Conservation (phyloP, 371 early-diverging fungal genomes). For the Mucor piriformis region DNA sequence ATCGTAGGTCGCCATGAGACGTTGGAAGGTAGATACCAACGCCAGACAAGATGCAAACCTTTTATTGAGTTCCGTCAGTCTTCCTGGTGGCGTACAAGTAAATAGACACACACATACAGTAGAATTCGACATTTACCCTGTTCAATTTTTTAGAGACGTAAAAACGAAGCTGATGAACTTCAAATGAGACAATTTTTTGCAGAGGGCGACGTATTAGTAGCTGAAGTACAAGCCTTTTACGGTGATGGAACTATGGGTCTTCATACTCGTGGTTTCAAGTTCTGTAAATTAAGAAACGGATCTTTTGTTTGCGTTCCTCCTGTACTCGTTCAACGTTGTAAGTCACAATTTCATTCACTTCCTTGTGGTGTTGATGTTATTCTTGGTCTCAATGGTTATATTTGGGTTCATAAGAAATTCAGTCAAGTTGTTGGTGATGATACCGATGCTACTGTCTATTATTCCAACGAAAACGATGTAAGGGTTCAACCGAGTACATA, state of each 20-base stretch:
- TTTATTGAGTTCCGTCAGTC: conserved; percentile 91
- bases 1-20: conserved; percentile 71
- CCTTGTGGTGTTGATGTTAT: conserved; percentile 91
- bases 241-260: conserved; percentile 88
- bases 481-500: conserved; percentile 2
- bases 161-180: conserved; percentile 97
- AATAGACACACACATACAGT: background rate
- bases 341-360: conserved; percentile 89
- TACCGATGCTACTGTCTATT: conserved; percentile 72
- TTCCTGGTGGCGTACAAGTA: conserved; percentile 96
- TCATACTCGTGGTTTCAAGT: conserved; percentile 96
- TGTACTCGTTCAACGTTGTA: conserved; percentile 85
- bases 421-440: conserved; percentile 56
- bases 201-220: conserved; percentile 96
- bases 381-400: conserved; percentile 96
- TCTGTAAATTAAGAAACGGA: conserved; percentile 96
- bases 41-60: conserved; percentile 89
- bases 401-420: conserved; percentile 90
- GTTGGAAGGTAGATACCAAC: conserved; percentile 98
- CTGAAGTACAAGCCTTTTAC: conserved; percentile 95
- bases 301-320: conserved; percentile 86
- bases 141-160: conserved; percentile 73
- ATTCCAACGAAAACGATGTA: conserved; percentile 83
- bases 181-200: conserved; percentile 97
- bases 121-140: background rate